Percentiles rank a stretch among this genome's conserved stretches.
Conservation (phyloP, 192 early-diverging fungal genomes). For the Coemansia sp. region DNA sequence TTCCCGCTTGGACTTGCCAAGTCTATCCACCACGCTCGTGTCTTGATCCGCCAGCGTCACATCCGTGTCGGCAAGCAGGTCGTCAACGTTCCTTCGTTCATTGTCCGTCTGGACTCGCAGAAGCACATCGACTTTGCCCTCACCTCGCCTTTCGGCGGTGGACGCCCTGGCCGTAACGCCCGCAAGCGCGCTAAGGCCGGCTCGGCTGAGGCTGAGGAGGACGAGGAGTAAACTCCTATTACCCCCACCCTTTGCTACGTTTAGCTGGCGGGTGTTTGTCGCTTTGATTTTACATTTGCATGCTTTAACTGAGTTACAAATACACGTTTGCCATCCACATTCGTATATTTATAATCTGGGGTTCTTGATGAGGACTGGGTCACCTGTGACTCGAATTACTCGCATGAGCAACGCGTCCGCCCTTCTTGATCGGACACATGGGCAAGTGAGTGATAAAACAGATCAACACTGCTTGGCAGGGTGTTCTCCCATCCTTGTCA, state of each 20-base stretch:
- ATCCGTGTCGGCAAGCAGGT: slow-evolving; percentile 98
- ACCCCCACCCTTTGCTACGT: background rate
- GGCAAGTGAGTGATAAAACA: background rate
- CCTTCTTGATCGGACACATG: background rate
- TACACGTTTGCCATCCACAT: slow-evolving; percentile 2
- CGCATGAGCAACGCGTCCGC: background rate
- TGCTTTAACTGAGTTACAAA: slow-evolving; percentile 2
- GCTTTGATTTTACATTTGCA: background rate
- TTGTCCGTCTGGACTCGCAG: slow-evolving; percentile 86
- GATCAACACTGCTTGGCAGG: background rate
- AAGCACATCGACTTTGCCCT: slow-evolving; percentile 82
- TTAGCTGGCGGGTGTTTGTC: slow-evolving; percentile 2
- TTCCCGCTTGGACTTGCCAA: slow-evolving; percentile 97
- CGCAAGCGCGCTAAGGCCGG: slow-evolving; percentile 86
- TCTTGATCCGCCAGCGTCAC: slow-evolving; percentile 97
- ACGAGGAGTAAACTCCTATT: slow-evolving; percentile 59
- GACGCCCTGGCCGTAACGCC: slow-evolving; percentile 96
- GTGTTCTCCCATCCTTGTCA: background rate
- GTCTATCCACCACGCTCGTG: slow-evolving; percentile 99
- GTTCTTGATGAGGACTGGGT: background rate
- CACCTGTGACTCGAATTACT: slow-evolving; percentile 1
- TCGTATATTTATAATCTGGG: background rate
- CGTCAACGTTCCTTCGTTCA: slow-evolving; percentile 94
- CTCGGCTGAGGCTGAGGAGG: slow-evolving; percentile 62
- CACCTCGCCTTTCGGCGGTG: slow-evolving; percentile 95